phyloP scores from a whole-genome alignment of 441 rosid genomes.

The Pelargonium australe region DNA sequence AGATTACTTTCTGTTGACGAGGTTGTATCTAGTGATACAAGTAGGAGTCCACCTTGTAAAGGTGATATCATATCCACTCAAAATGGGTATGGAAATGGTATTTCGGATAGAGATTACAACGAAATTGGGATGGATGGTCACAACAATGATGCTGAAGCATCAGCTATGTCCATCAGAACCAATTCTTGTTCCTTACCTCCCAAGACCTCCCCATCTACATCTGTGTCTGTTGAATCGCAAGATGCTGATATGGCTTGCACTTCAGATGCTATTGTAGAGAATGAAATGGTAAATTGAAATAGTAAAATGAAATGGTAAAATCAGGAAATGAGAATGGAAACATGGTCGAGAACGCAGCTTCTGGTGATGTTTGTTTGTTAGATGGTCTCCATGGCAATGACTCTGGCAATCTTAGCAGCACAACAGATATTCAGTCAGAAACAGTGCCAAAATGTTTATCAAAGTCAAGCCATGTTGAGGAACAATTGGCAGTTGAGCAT shows the following conservation, averaged over 20 bases:
- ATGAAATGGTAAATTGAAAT: conserved; percentile 16
- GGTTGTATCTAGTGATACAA: conserved; percentile 20
- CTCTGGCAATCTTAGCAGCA: conserved; percentile 2
- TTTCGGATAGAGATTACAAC: conserved; percentile 6
- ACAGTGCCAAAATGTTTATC: conserved; percentile 10
- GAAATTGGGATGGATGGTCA: conserved; percentile 12
- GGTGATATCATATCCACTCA: conserved; percentile 14
- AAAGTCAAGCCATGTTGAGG: neutral
- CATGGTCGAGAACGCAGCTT: conserved; percentile 11
- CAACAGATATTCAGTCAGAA: conserved; percentile 11
- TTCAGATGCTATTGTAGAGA: conserved; percentile 7
- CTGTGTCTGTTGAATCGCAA: conserved; percentile 15
- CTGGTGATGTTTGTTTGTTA: neutral
- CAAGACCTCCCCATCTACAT: conserved; percentile 11
- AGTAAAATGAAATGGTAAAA: conserved; percentile 15
- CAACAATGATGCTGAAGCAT: conserved; percentile 18
- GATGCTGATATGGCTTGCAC: conserved; percentile 11
- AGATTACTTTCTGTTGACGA: conserved; percentile 19
- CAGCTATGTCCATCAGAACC: conserved; percentile 9
- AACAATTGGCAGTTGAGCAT: conserved; percentile 12
- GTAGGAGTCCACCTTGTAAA: conserved; percentile 9
- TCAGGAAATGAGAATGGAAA: conserved; percentile 12
- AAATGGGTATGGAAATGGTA: conserved; percentile 16
- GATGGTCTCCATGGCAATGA: conserved; percentile 9
- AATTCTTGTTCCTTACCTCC: conserved; percentile 10